Conservation (phyloP, 83 land plant species). For the Diphasiastrum complanatum region DNA sequence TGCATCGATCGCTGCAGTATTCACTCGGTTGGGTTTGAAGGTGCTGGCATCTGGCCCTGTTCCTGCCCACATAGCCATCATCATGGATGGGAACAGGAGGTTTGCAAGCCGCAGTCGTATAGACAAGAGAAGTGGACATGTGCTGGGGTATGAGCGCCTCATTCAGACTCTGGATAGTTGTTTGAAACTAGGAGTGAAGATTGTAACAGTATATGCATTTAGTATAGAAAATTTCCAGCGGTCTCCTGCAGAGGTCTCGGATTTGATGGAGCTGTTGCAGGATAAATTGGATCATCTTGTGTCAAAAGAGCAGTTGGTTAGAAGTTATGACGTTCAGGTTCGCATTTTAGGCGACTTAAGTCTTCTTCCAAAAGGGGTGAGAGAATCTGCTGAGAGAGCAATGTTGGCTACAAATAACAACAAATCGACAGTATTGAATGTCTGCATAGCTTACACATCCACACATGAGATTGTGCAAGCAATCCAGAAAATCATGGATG, state of each 20-base stretch:
- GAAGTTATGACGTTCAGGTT: constrained; percentile 30
- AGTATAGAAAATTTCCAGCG: constrained; percentile 66
- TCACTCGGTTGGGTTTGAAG: too few relatives aligned
- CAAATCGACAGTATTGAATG: constrained; percentile 27
- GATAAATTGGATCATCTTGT: constrained; percentile 44
- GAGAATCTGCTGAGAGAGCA: constrained; percentile 33
- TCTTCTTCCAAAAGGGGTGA: constrained; percentile 36
- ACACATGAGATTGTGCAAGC: constrained; percentile 52
- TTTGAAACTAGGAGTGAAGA: constrained; percentile 46
- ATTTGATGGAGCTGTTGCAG: constrained; percentile 46
- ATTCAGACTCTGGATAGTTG: constrained; percentile 38
- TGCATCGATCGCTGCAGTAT: too few relatives aligned
- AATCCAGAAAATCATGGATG: constrained; percentile 21
- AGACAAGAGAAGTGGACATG: constrained; percentile 36
- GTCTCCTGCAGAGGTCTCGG: constrained; percentile 44
- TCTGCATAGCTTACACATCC: constrained; percentile 60
- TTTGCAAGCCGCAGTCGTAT: constrained; percentile 30
- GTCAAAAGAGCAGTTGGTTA: constrained; percentile 33
- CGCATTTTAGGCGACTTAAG: constrained; percentile 42
- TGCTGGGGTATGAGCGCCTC: constrained; percentile 39
- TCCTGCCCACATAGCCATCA: constrained; percentile 58
- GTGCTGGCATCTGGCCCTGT: constrained; percentile 46
- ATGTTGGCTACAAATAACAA: constrained; percentile 41
- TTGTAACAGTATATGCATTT: constrained; percentile 57
- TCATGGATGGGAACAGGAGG: constrained; percentile 68